A percentile compares a stretch with the other conserved stretches of the same genome.
These are phyloP conservation scores for Tricholoma sp. DNA, from an alignment of 768 basidiomycete species.

Conservation along the genomic window DNA sequence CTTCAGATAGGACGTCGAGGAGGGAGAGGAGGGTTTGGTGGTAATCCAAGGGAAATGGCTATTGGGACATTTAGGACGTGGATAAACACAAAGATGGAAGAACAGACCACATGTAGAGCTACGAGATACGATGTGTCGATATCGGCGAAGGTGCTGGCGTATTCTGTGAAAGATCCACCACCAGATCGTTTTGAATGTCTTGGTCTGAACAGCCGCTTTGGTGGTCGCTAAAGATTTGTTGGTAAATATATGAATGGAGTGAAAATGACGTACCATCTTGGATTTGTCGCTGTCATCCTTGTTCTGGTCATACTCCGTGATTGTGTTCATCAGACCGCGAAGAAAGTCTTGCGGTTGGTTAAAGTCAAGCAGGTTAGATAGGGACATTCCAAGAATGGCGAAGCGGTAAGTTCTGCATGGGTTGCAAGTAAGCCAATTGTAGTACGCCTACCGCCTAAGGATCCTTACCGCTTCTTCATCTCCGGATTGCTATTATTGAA, in stretches of 20 bases:
- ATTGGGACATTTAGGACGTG: slow-evolving; percentile 1
- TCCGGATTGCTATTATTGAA: slow-evolving; percentile 71
- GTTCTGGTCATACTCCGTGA: slow-evolving; percentile 74
- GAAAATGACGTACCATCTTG: slow-evolving; percentile 52
- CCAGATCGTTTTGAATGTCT: slow-evolving; percentile 49
- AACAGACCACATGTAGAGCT: slow-evolving; percentile 66
- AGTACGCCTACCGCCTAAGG: background rate
- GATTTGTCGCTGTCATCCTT: slow-evolving; percentile 71
- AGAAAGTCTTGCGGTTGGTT: slow-evolving; percentile 76
- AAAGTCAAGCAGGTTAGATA: slow-evolving; percentile 78
- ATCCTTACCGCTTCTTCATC: slow-evolving; percentile 72
- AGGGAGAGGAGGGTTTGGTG: slow-evolving; percentile 85
- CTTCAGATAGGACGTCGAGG: slow-evolving; percentile 83
- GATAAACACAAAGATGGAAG: background rate
- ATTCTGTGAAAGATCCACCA: slow-evolving; percentile 53
- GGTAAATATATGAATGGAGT: slow-evolving; percentile 5
- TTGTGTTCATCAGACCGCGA: slow-evolving; percentile 62
- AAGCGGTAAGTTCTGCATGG: slow-evolving; percentile 68
- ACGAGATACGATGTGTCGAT: slow-evolving; percentile 67
- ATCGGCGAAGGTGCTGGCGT: slow-evolving; percentile 55
- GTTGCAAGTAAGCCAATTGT: background rate
- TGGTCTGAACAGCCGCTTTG: slow-evolving; percentile 55
- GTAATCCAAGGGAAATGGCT: slow-evolving; percentile 91
- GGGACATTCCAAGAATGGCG: slow-evolving; percentile 80
- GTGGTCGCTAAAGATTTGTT: slow-evolving; percentile 17